Evolutionary conservation across 2,329 filamentous ascomycete genomes (phyloP).

Genomic region (Colletotrichum sp.): DNA sequence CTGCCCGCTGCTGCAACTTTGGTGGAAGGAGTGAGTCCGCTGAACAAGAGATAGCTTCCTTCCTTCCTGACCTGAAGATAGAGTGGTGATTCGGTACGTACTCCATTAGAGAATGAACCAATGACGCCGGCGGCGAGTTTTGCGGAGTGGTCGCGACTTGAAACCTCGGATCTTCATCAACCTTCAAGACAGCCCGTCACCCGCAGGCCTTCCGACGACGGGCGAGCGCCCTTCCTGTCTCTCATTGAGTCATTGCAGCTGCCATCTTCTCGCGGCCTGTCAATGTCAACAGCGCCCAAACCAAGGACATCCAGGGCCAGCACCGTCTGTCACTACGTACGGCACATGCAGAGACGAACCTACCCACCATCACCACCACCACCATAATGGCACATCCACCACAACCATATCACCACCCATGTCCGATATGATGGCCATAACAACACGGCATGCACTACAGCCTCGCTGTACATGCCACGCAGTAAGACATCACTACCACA

Average conservation of each 20-base stretch:
- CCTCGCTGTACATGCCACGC: background rate
- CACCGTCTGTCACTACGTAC: background rate
- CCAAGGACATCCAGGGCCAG: background rate
- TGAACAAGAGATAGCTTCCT: background rate
- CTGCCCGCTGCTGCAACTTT: background rate
- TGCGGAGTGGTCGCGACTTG: background rate
- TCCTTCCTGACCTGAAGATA: background rate
- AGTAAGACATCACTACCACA: background rate
- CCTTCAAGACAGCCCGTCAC: background rate
- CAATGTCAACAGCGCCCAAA: background rate
- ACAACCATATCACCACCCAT: background rate
- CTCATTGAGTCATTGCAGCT: conserved; percentile 3
- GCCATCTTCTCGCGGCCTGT: background rate
- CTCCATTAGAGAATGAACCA: rapidly evolving
- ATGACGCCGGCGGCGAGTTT: background rate
- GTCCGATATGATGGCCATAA: background rate
- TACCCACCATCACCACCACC: background rate
- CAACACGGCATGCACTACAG: background rate
- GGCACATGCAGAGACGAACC: conserved; percentile 1
- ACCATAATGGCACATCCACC: background rate
- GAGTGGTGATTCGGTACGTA: background rate
- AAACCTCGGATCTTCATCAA: conserved; percentile 15
- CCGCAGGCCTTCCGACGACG: conserved; percentile 1
- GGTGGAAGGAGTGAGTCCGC: background rate
- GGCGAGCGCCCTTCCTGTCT: background rate